phyloP scores from a whole-genome alignment of 73 alveolate species.

The Tetrahymena elliotti region DNA sequence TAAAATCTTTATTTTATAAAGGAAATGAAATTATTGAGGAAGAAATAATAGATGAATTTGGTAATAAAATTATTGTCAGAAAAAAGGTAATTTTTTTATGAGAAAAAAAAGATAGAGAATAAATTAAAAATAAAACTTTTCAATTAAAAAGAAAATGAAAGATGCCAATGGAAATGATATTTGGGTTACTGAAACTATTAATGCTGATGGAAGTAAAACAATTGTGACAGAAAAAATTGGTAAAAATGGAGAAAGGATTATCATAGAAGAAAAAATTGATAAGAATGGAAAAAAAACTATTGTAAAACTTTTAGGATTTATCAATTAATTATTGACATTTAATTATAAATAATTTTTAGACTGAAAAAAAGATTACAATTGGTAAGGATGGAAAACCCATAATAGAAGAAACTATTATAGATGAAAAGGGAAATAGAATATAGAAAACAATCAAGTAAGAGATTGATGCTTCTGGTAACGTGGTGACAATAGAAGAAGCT shows the following conservation, averaged over 20 bases:
- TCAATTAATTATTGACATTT: not conserved
- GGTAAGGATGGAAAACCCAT: constrained; percentile 30
- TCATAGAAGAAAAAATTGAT: constrained; percentile 19
- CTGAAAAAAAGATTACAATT: constrained; percentile 5
- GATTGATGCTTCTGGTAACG: constrained; percentile 20
- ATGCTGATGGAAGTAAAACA: constrained; percentile 27
- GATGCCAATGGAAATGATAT: constrained; percentile 39
- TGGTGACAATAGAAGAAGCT: constrained; percentile 9
- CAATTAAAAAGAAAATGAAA: constrained; percentile 11
- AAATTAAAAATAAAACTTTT: too few relatives aligned
- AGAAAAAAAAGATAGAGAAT: too few relatives aligned
- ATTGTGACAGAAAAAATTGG: constrained; percentile 14
- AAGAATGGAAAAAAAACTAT: constrained; percentile 6
- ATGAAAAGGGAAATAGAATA: constrained; percentile 11
- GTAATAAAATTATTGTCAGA: constrained; percentile 12
- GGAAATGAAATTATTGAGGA: constrained; percentile 18
- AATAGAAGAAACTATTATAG: not conserved
- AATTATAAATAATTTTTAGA: not conserved
- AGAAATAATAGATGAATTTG: constrained; percentile 20
- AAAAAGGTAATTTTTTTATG: not conserved
- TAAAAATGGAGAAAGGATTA: constrained; percentile 25
- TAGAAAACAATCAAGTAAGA: not conserved
- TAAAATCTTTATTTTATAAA: not conserved
- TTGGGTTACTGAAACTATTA: constrained; percentile 18
- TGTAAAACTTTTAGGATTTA: not conserved